Conservation (phyloP, 2,329 filamentous ascomycete genomes). For the Arthrinium phaeospermum region DNA sequence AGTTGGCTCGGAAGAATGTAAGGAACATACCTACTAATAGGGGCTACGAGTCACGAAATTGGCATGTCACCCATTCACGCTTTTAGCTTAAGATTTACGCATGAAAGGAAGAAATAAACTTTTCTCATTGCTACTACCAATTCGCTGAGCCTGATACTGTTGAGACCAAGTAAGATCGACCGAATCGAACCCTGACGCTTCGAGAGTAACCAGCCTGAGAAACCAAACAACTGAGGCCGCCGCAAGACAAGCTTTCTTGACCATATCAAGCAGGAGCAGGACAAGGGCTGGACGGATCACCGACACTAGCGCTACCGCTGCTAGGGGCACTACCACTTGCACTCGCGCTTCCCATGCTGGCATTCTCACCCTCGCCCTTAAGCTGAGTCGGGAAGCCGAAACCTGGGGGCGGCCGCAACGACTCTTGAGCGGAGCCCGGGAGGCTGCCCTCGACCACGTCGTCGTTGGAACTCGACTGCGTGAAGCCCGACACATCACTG, state of each 20-base stretch:
- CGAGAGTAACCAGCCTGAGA: conserved; percentile 1
- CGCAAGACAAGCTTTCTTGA: background rate
- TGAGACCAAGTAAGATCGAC: background rate
- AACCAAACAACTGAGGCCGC: conserved; percentile 9
- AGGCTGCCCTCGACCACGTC: conserved; percentile 31
- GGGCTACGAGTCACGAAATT: background rate
- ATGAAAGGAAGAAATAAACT: conserved; percentile 9
- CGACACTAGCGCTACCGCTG: conserved; percentile 50
- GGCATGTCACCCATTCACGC: background rate
- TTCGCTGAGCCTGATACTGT: conserved; percentile 10
- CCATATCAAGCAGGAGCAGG: conserved; percentile 27
- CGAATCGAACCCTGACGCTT: background rate
- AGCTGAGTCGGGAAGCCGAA: conserved; percentile 36
- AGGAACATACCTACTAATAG: background rate
- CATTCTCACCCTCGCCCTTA: conserved; percentile 36
- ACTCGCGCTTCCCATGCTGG: conserved; percentile 43
- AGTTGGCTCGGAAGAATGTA: background rate
- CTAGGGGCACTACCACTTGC: conserved; percentile 55
- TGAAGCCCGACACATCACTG: conserved; percentile 70
- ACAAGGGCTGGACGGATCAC: conserved; percentile 60
- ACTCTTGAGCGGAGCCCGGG: conserved; percentile 31
- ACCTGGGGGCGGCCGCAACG: conserved; percentile 33
- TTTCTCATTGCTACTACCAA: conserved; percentile 15
- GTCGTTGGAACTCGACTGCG: conserved; percentile 63
- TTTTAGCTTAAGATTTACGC: background rate